phyloP scores from a whole-genome alignment of 345 rosid genomes.

The Gossypium ekmanianum region DNA sequence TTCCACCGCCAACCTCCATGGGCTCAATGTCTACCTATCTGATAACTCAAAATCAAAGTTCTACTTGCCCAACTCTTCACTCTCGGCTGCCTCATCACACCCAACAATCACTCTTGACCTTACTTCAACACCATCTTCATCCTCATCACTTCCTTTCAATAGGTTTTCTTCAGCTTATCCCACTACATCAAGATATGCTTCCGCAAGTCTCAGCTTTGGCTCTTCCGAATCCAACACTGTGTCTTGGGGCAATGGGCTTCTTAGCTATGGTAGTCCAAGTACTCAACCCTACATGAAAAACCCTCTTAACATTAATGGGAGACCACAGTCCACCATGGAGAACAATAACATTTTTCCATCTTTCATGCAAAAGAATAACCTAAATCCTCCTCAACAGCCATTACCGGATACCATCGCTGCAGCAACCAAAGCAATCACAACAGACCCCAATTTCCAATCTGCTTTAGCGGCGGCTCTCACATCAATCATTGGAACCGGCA shows the following conservation, averaged over 20 bases:
- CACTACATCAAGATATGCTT: constrained; percentile 24
- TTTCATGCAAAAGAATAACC: constrained; percentile 34
- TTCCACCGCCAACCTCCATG: constrained; percentile 39
- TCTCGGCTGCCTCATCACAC: constrained; percentile 47
- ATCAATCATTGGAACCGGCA: constrained; percentile 47
- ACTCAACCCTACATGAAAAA: constrained; percentile 34
- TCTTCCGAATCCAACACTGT: constrained; percentile 39
- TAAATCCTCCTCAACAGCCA: constrained; percentile 22
- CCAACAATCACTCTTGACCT: constrained; percentile 90
- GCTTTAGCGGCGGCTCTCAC: constrained; percentile 68
- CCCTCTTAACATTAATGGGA: constrained; percentile 31
- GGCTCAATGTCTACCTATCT: constrained; percentile 46
- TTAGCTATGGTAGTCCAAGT: constrained; percentile 28
- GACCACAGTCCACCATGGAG: constrained; percentile 20
- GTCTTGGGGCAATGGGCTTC: constrained; percentile 36
- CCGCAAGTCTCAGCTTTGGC: constrained; percentile 57
- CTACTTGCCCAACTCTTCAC: constrained; percentile 46
- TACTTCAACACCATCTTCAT: constrained; percentile 39
- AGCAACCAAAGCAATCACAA: constrained; percentile 63
- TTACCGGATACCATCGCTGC: constrained; percentile 48
- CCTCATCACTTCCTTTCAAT: constrained; percentile 35
- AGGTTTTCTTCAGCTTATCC: constrained; percentile 27
- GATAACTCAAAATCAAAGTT: constrained; percentile 40
- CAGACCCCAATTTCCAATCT: constrained; percentile 78
- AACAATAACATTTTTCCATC: constrained; percentile 29